A percentile compares a stretch with the other conserved stretches of the same genome.
Evolutionary conservation across 768 basidiomycete species (phyloP).

Genomic region (Cytidiella melzeri): DNA sequence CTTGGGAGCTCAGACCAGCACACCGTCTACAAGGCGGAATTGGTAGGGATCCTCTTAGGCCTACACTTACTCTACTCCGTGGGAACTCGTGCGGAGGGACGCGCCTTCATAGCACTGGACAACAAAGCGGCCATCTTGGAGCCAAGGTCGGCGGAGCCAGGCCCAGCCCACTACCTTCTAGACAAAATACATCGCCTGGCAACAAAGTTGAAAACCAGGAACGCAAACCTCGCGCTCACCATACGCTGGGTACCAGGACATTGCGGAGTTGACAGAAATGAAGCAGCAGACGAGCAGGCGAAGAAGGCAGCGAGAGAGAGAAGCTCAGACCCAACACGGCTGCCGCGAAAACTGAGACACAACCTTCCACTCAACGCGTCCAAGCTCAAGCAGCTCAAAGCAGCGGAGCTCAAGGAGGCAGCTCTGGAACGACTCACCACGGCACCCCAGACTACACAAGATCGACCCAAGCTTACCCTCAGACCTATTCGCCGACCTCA

Average conservation of each 20-base stretch:
- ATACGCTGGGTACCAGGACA: constrained; percentile 21
- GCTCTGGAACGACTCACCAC: not conserved
- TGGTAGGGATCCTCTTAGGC: constrained; percentile 23
- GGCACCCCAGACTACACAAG: not conserved
- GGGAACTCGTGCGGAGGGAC: not conserved
- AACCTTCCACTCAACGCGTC: constrained; percentile 8
- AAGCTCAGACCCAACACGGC: not conserved
- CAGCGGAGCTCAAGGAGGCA: not conserved
- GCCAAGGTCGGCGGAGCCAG: not conserved
- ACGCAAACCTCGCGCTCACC: not conserved
- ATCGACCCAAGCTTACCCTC: not conserved
- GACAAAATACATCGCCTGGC: not conserved
- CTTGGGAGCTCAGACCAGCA: constrained; percentile 20
- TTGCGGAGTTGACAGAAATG: constrained; percentile 16
- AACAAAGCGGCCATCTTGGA: constrained; percentile 10
- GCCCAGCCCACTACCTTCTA: constrained; percentile 10
- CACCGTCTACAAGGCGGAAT: constrained; percentile 28
- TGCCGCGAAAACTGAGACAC: not conserved
- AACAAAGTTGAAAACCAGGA: not conserved
- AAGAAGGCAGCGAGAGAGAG: constrained; percentile 17
- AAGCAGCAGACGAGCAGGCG: constrained; percentile 16
- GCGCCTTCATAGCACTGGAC: not conserved
- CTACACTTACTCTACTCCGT: constrained; percentile 20
- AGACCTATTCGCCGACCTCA: not conserved
- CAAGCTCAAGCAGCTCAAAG: constrained; percentile 4